Base-by-base conservation (phyloP, 192 early-diverging fungal genomes). In the Coemansia sp. region DNA sequence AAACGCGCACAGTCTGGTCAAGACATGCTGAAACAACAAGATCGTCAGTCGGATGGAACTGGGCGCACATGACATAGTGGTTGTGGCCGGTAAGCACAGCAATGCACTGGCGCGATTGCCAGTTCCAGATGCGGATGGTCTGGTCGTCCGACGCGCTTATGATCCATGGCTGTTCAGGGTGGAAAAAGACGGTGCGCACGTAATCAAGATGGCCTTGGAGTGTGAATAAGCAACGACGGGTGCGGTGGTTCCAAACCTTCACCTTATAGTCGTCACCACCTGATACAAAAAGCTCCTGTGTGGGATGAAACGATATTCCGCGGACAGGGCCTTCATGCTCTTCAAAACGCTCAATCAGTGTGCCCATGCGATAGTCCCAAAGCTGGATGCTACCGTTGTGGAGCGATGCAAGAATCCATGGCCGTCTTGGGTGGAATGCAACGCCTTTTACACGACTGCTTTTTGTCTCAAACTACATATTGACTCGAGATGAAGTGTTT, bases 331-430 rank as follows among this genome's bases (percentile, higher is more conserved):
- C 97, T 13, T 99, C 96, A 75, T 99, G 98, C 77, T 99, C 98
- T 67, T 99, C 98, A 80, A 98, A 99, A 40, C 95, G 90, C 62
- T 99, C 98, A 26, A 99, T 84, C 62, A 98, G 85, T 3, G 95
- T 96, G 22, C 98, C 98, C 93, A 99, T 97, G 63, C 97, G 93
- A 80, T 98, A 99, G 85, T 99, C 98, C 98, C 98, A 99, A 60
- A 98, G 87, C 83, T 99, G 98, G 51, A 99, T 87, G 56, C 92
- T 93, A 8, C 98, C 98, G 82, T 96, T 99, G 77, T 99, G 95
- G 51, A 99, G 84, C 18, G 95, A 90, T 12, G 96, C 94, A 43
- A 99, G 89, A 67, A 98, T 95, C 98, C 98, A 99, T 10, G 98
- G 95, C 42, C 98, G 91, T 77, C 96, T 98, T 7, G 95, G 94